Conservation (phyloP, 176 grass and related monocot species). For the Pontederia paniculata region DNA sequence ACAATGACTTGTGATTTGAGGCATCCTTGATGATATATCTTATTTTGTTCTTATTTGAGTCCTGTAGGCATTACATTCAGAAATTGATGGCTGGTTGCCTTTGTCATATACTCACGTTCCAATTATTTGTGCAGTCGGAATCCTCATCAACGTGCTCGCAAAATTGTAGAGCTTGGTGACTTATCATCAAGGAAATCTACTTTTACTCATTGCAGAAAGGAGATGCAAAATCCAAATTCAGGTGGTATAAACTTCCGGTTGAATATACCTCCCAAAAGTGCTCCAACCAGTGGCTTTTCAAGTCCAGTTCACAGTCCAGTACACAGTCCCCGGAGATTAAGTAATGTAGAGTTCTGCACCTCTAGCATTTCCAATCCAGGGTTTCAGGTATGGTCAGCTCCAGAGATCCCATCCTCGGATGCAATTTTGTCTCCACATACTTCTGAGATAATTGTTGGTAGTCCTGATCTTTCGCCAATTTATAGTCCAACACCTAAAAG, state of each 20-base stretch:
- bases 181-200: not conserved
- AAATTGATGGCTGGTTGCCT: too few species aligned
- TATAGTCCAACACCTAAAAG: slow-evolving; percentile 40
- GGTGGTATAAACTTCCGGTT: not conserved
- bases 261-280: slow-evolving; percentile 1
- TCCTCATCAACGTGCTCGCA: too few species aligned
- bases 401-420: slow-evolving; percentile 39
- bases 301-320: slow-evolving; percentile 1
- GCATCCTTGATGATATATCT: too few species aligned
- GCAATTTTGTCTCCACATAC: slow-evolving; percentile 29
- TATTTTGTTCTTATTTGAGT: too few species aligned
- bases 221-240: not conserved
- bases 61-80: too few species aligned
- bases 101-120: too few species aligned
- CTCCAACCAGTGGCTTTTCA: not conserved
- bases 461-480: slow-evolving; percentile 42
- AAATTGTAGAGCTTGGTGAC: too few species aligned
- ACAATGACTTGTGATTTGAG: too few species aligned
- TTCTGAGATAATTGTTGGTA: slow-evolving; percentile 32
- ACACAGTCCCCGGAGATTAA: slow-evolving; percentile 42
- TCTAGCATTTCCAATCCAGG: slow-evolving; percentile 24
- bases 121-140: too few species aligned
- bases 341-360: slow-evolving; percentile 39
- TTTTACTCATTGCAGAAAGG: not conserved
- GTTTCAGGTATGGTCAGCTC: slow-evolving; percentile 34